These are phyloP conservation scores for Chrysanthemum lavandulifolium DNA, from an alignment of 129 eudicot species.

Conservation along the genomic window DNA sequence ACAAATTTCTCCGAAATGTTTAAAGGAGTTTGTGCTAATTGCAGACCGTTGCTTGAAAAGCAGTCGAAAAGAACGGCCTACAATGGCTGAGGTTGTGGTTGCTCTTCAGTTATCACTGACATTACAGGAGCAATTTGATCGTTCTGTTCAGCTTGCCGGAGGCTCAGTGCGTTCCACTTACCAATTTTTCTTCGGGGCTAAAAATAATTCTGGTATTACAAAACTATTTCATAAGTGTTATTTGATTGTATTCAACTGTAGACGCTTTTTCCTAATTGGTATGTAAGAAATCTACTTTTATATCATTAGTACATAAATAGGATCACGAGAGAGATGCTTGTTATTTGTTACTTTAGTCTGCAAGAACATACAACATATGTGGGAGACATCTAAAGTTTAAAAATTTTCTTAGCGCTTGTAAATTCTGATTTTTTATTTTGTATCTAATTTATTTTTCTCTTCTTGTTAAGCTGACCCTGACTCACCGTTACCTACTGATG, in stretches of 20 bases:
- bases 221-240: not conserved
- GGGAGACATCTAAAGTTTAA: not conserved
- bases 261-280: not conserved
- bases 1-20: too few species aligned
- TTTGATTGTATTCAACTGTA: not conserved
- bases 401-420: not conserved
- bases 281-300: not conserved
- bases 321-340: too few species aligned
- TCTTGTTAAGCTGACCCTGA: constrained; percentile 17
- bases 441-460: not conserved
- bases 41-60: too few species aligned
- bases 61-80: constrained; percentile 14
- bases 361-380: too few species aligned
- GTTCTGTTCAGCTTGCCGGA: not conserved
- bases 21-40: too few species aligned
- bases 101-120: constrained; percentile 15
- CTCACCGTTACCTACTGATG: not conserved
- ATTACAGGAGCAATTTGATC: constrained; percentile 13
- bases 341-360: too few species aligned
- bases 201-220: constrained; percentile 12
- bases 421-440: too few species aligned
- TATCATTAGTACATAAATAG: too few species aligned
- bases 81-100: constrained; percentile 26
- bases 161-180: constrained; percentile 2
- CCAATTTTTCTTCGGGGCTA: not conserved